Conservation (phyloP, 1,139 yeast species). For the Blastobotrys illinoisensis region DNA sequence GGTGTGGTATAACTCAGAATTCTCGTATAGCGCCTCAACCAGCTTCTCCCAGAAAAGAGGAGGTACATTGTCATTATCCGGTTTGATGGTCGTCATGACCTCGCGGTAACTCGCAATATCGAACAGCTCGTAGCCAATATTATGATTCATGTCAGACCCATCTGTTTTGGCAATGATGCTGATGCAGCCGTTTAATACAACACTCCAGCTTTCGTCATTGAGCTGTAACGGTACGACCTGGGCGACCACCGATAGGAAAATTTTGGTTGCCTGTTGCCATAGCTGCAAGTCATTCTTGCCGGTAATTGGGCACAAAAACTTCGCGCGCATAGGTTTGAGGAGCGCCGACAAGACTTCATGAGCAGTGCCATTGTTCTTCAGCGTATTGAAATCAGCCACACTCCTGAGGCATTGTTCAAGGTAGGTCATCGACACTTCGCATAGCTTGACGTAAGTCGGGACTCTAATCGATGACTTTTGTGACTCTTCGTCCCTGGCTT, state of each 20-base stretch:
- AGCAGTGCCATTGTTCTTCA: conserved; percentile 46
- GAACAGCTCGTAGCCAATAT: conserved; percentile 40
- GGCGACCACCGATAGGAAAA: conserved; percentile 13
- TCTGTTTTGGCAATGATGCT: conserved; percentile 33
- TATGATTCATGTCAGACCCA: conserved; percentile 8
- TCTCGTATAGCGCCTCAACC: conserved; percentile 40
- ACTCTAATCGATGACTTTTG: conserved; percentile 22
- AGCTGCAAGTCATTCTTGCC: conserved; percentile 20
- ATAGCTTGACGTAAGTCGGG: conserved; percentile 65
- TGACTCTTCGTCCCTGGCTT: conserved; percentile 1
- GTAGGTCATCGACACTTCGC: conserved; percentile 46
- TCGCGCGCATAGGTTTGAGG: conserved; percentile 19
- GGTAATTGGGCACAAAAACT: conserved; percentile 22
- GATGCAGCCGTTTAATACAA: conserved; percentile 41
- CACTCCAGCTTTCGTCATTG: conserved; percentile 33
- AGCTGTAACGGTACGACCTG: conserved; percentile 27
- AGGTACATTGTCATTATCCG: conserved; percentile 29
- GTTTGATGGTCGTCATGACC: conserved; percentile 42
- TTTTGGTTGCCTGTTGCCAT: conserved; percentile 30
- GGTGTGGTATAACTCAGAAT: conserved; percentile 10
- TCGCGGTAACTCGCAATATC: conserved; percentile 45
- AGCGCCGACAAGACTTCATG: conserved; percentile 25
- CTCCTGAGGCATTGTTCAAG: conserved; percentile 37
- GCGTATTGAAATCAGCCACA: conserved; percentile 32
- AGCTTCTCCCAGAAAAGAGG: conserved; percentile 39